These are phyloP conservation scores for Garcia nutans DNA, from an alignment of 345 rosid species.

Conservation along the genomic window DNA sequence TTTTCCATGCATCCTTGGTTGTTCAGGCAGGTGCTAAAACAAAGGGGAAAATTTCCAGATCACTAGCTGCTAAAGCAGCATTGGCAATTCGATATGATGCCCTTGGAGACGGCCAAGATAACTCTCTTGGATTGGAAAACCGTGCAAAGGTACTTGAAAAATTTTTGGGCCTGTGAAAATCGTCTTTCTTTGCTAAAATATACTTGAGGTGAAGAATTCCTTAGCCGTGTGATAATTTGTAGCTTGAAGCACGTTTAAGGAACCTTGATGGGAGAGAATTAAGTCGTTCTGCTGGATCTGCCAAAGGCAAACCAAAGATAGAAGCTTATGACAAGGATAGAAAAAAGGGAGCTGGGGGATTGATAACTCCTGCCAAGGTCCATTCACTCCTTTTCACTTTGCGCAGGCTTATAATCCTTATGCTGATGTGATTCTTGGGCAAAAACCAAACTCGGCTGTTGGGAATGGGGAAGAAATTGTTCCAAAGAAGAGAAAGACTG, in stretches of 20 bases:
- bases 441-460: constrained; percentile 32
- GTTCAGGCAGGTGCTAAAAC: constrained; percentile 84
- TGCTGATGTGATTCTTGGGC: constrained; percentile 62
- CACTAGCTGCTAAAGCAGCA: constrained; percentile 82
- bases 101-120: constrained; percentile 77
- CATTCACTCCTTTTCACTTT: constrained; percentile 1
- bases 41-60: constrained; percentile 85
- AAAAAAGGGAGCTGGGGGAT: constrained; percentile 66
- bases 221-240: constrained; percentile 1
- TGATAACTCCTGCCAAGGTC: constrained; percentile 86
- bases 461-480: constrained; percentile 25
- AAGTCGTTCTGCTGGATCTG: constrained; percentile 76
- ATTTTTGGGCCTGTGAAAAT: background rate
- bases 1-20: constrained; percentile 89
- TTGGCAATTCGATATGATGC: constrained; percentile 84
- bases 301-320: constrained; percentile 86
- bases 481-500: constrained; percentile 32
- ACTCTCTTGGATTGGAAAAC: constrained; percentile 75
- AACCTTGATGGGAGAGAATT: constrained; percentile 75
- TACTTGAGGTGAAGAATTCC: background rate
- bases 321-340: constrained; percentile 81
- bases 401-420: constrained; percentile 74
- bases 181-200: background rate
- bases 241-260: constrained; percentile 88
- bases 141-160: constrained; percentile 57